Evolutionary conservation across 768 basidiomycete species (phyloP), one percentile per base, ranked within the genome.

Genomic region (Amanita exitialis): DNA sequence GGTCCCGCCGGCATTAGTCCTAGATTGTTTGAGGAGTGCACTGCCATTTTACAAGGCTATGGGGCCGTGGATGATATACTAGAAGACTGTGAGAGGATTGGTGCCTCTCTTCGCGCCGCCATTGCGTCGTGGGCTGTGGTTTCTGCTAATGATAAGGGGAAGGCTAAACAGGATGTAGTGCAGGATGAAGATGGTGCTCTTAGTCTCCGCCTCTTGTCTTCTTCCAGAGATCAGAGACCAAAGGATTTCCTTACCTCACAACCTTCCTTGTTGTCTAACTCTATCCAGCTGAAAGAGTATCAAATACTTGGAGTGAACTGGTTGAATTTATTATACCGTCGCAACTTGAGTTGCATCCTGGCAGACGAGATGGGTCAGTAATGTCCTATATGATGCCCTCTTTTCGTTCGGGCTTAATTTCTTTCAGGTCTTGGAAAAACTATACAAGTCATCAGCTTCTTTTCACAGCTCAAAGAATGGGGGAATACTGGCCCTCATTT

Each of bases 261-360:
- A 59, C 96, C 96, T 7, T 66, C 75, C 10, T 64, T 78, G 27
- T 67, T 96, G 7, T 72, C 78, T 37, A 69, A 80, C 27, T 77
- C 76, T 42, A 82, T 94, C 53, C 74, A 72, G 59, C 72, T 99
- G 60, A 99, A 99, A 72, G 94, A 95, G 58, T 99, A 99, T 65
- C 95, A 99, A 66, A 71, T 98, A 53, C 75, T 97, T 52, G 96
- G 96, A n/a, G 77, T 99, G 49, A 99, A 98, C 64, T 99, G 96
- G 96, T 71, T 99, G 56, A 82, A 90, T 66, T 68, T 98, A 18
- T 70, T 98, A 47, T 93, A 92, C 65, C 75, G 73, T 52, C 82
- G 79, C 59, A 77, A 78, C 53, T 75, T 88, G 46, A 94, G 91
- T 56, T 97, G 95, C 65, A 98, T 99, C 62, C 77, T 99, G 38